These are phyloP conservation scores for Candida dajiaensis DNA, from an alignment of 805 yeast genomes.

Conservation along the genomic window DNA sequence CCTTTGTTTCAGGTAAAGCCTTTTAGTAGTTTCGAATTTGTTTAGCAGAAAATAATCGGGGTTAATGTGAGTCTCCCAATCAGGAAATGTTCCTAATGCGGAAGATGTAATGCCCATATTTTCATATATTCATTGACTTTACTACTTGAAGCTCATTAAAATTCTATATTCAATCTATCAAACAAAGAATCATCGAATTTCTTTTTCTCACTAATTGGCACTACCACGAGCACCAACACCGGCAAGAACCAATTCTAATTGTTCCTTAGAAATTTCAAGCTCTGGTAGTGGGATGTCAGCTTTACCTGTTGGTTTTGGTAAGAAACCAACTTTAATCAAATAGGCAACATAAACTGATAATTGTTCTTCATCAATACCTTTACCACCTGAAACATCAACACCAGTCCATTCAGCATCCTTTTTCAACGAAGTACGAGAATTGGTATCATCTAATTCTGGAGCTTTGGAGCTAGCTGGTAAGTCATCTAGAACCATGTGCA, in stretches of 20 bases:
- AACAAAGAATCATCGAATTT: neutral
- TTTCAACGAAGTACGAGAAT: conserved; percentile 66
- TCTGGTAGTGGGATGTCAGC: conserved; percentile 49
- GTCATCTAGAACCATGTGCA: conserved; percentile 91
- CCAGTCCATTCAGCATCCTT: conserved; percentile 61
- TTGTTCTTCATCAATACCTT: conserved; percentile 63
- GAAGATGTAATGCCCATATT: no score
- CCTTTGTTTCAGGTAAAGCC: no score
- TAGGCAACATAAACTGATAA: conserved; percentile 78
- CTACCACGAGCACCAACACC: conserved; percentile 78
- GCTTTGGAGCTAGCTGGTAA: conserved; percentile 89
- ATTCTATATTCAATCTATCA: neutral
- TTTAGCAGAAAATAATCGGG: no score
- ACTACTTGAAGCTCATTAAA: neutral
- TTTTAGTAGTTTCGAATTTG: no score
- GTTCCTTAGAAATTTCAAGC: conserved; percentile 47
- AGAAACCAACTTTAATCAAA: conserved; percentile 72
- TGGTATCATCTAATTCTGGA: conserved; percentile 87
- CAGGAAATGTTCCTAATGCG: neutral
- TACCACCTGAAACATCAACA: conserved; percentile 60
- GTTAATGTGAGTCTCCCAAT: neutral
- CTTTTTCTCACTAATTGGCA: conserved; percentile 29
- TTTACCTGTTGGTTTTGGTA: conserved; percentile 50
- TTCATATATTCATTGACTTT: no score
- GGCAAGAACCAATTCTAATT: conserved; percentile 48